Percentiles rank a stretch among this genome's conserved stretches.
phyloP scores from a whole-genome alignment of 2,329 filamentous ascomycete species.

The Diplodia seriata region DNA sequence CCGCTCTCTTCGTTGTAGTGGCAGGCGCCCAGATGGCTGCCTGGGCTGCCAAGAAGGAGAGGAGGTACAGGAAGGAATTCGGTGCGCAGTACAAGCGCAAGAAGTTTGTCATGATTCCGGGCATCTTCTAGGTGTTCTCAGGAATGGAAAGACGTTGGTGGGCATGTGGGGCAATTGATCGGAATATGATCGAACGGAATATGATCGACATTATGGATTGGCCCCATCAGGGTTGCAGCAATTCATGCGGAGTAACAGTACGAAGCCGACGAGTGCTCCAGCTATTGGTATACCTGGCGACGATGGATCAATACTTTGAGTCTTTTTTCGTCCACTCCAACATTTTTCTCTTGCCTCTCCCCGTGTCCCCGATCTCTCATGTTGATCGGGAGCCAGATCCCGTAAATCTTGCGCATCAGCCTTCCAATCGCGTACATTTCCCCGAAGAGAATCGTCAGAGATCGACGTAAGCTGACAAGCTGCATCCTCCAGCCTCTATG shows the following conservation, averaged over 20 bases:
- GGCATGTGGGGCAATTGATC: background rate
- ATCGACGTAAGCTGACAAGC: conserved; percentile 25
- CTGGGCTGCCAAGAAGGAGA: conserved; percentile 94
- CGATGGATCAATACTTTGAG: background rate
- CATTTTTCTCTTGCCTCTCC: background rate
- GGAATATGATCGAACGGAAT: background rate
- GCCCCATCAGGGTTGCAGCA: background rate
- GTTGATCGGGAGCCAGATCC: background rate
- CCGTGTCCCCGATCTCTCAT: background rate
- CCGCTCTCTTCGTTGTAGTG: conserved; percentile 76
- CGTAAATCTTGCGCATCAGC: conserved; percentile 5
- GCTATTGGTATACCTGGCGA: background rate
- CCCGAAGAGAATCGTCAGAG: background rate
- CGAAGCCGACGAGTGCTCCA: background rate
- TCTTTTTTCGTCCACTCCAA: background rate
- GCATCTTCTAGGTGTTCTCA: conserved; percentile 63
- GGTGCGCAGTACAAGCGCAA: conserved; percentile 96
- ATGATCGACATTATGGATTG: background rate
- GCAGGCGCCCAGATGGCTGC: conserved; percentile 79
- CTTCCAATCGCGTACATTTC: conserved; percentile 1
- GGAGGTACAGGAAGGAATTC: conserved; percentile 86
- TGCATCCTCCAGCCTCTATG: background rate
- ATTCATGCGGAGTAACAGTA: background rate
- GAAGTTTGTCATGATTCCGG: conserved; percentile 81
- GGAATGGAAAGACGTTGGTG: background rate